These are phyloP conservation scores for Fusarium begoniae DNA, from an alignment of 2,329 filamentous ascomycete species.

Conservation along the genomic window DNA sequence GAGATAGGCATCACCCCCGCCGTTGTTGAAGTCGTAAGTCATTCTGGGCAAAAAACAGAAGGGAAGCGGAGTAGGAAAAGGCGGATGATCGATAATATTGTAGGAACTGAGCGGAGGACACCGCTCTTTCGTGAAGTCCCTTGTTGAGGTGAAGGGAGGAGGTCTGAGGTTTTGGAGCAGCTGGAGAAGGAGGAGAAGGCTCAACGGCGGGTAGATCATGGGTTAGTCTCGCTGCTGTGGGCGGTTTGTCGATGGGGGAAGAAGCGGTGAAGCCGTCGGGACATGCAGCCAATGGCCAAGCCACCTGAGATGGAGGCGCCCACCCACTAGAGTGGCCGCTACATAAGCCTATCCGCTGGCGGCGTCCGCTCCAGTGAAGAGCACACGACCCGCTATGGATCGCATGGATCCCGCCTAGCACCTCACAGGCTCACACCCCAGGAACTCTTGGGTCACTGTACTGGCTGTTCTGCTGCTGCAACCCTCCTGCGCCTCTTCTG, in stretches of 20 bases:
- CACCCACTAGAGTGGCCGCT: conserved; percentile 39
- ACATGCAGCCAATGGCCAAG: conserved; percentile 49
- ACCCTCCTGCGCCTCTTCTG: conserved; percentile 38
- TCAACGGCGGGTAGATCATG: conserved; percentile 39
- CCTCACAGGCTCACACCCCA: conserved; percentile 18
- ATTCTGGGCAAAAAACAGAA: conserved; percentile 52
- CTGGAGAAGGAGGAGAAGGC: conserved; percentile 41
- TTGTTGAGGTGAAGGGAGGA: conserved; percentile 42
- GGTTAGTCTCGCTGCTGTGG: conserved; percentile 38
- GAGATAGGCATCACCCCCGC: conserved; percentile 66
- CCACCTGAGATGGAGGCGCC: conserved; percentile 40
- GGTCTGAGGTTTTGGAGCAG: conserved; percentile 45
- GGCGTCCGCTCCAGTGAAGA: conserved; percentile 31
- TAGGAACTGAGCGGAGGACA: conserved; percentile 52
- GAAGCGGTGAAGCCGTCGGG: conserved; percentile 52
- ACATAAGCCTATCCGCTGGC: conserved; percentile 40
- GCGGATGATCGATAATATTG: conserved; percentile 48
- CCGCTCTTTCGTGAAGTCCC: conserved; percentile 55
- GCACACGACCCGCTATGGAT: conserved; percentile 23
- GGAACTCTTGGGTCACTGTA: conserved; percentile 6
- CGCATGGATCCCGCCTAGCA: conserved; percentile 3
- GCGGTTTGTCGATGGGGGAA: conserved; percentile 47
- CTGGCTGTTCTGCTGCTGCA: conserved; percentile 20
- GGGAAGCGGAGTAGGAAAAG: conserved; percentile 44
- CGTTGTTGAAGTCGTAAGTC: conserved; percentile 70